Evolutionary conservation across 169 alveolate genomes (phyloP).

Genomic region (Toxoplasma gondii): DNA sequence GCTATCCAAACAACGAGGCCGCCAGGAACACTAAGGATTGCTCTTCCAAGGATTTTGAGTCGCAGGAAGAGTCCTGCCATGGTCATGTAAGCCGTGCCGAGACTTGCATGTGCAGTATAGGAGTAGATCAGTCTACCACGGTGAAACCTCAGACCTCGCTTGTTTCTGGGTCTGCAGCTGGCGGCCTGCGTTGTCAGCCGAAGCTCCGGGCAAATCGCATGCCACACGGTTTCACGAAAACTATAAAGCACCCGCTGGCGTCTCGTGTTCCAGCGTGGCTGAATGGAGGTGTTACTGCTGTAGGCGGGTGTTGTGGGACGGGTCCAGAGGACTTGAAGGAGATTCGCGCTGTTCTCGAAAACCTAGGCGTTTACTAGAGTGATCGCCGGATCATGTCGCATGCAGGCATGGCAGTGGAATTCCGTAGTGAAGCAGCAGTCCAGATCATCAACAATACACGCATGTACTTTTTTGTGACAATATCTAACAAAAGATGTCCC

Average conservation of each 20-base stretch:
- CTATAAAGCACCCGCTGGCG: neutral
- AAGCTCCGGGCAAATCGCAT: too few species aligned
- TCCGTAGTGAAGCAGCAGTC: too few species aligned
- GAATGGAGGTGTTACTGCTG: neutral
- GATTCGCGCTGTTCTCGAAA: neutral
- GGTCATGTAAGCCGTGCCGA: neutral
- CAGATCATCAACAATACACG: too few species aligned
- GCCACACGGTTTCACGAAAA: neutral
- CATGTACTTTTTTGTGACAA: too few species aligned
- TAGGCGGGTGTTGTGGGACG: conserved; percentile 40
- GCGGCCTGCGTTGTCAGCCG: neutral
- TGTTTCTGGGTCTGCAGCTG: neutral
- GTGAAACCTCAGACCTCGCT: neutral
- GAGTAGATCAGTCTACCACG: neutral
- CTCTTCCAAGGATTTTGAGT: too few species aligned
- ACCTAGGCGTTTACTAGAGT: neutral
- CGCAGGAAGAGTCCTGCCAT: too few species aligned
- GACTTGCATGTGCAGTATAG: neutral
- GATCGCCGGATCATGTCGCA: neutral
- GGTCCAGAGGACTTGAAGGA: neutral
- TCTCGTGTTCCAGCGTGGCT: neutral
- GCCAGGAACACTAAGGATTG: neutral
- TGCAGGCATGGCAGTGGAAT: neutral
- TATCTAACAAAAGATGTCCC: too few species aligned
- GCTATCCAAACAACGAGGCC: conserved; percentile 21